Evolutionary conservation across 495 filamentous ascomycete genomes (phyloP).

Genomic region (Penicillium turbatum): DNA sequence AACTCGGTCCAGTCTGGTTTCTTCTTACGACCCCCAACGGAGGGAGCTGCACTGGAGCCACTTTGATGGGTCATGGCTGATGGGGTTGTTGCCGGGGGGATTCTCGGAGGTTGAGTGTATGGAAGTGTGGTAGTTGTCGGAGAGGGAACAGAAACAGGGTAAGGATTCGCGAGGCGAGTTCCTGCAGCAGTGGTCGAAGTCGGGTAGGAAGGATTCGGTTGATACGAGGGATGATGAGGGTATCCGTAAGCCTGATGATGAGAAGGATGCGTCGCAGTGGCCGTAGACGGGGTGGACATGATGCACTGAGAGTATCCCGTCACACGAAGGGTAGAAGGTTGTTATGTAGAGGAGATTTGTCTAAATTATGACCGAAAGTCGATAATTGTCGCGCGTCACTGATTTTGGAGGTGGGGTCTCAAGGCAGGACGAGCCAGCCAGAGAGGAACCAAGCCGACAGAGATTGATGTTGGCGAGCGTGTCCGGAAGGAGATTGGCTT

Average conservation of each 20-base stretch:
- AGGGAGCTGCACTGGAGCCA: slow-evolving; percentile 33
- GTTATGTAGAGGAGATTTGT: slow-evolving; percentile 56
- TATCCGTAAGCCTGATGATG: slow-evolving; percentile 67
- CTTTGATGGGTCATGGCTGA: slow-evolving; percentile 32
- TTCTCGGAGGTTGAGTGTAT: slow-evolving; percentile 34
- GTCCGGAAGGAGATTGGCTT: slow-evolving; percentile 1
- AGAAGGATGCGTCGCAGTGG: slow-evolving; percentile 68
- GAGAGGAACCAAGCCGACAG: slow-evolving; percentile 9
- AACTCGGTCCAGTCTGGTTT: slow-evolving; percentile 82
- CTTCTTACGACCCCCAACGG: slow-evolving; percentile 55
- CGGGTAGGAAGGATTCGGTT: slow-evolving; percentile 51
- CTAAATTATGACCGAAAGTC: slow-evolving; percentile 44
- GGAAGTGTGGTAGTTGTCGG: slow-evolving; percentile 39
- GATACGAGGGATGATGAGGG: slow-evolving; percentile 61
- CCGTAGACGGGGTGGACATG: slow-evolving; percentile 86
- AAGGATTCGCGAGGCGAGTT: slow-evolving; percentile 47
- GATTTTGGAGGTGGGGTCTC: slow-evolving; percentile 34
- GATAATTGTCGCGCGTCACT: slow-evolving; percentile 37
- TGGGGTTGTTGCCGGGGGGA: slow-evolving; percentile 33
- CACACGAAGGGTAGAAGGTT: slow-evolving; percentile 49
- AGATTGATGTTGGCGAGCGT: slow-evolving; percentile 13
- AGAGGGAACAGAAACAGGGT: slow-evolving; percentile 46
- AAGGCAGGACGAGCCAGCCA: not conserved
- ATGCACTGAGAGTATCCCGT: slow-evolving; percentile 33
- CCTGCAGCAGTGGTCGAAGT: slow-evolving; percentile 48